Conservation (phyloP, 768 basidiomycete genomes). For the Suillus lakei region DNA sequence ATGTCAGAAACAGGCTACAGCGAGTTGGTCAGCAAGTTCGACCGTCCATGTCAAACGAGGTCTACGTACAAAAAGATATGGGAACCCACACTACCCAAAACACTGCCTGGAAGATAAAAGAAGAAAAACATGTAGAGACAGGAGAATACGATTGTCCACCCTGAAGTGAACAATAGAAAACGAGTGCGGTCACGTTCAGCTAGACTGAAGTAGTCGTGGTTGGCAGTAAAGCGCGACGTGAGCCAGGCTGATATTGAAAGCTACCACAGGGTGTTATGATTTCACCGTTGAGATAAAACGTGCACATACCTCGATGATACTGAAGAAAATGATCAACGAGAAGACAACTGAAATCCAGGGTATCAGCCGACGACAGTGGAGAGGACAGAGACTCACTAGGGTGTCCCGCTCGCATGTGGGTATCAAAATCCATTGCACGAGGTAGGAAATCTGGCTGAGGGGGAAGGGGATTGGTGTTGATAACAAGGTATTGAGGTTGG, state of each 20-base stretch:
- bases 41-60: constrained; percentile 5
- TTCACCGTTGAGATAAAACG: neutral
- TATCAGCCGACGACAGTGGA: neutral
- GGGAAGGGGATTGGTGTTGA: constrained; percentile 54
- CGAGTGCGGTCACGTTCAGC: constrained; percentile 65
- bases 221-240: constrained; percentile 58
- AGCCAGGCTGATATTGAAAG: constrained; percentile 78
- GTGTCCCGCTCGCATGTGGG: constrained; percentile 55
- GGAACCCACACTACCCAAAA: constrained; percentile 63
- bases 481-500: constrained; percentile 33
- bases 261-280: constrained; percentile 36
- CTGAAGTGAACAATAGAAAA: constrained; percentile 69
- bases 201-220: constrained; percentile 53
- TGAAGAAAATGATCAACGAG: constrained; percentile 56
- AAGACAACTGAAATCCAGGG: constrained; percentile 50
- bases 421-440: constrained; percentile 39
- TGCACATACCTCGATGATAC: constrained; percentile 62
- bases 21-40: neutral
- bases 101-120: constrained; percentile 48
- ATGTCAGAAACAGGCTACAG: constrained; percentile 66
- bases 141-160: constrained; percentile 69
- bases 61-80: constrained; percentile 66
- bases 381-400: constrained; percentile 46
- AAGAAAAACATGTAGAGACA: constrained; percentile 59
- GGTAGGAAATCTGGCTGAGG: constrained; percentile 56